These are phyloP conservation scores for Russula compacta DNA, from an alignment of 768 basidiomycete genomes.

Conservation along the genomic window DNA sequence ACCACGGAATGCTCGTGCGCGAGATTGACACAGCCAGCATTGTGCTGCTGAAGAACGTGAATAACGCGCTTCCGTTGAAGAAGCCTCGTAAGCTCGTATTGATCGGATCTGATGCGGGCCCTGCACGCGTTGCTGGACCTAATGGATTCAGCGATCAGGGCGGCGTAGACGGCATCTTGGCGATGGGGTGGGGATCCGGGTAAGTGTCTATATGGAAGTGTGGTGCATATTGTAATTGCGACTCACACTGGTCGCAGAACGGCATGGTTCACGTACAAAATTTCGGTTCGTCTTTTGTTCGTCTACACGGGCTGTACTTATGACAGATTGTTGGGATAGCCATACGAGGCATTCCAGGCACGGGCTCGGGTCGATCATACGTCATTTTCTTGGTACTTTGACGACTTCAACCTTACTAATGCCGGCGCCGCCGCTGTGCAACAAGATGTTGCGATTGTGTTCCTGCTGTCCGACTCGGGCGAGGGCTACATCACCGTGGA, in stretches of 20 bases:
- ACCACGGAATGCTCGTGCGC: slow-evolving; percentile 59
- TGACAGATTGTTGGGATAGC: slow-evolving; percentile 30
- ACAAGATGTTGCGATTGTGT: slow-evolving; percentile 44
- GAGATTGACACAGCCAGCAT: slow-evolving; percentile 67
- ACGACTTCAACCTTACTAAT: slow-evolving; percentile 53
- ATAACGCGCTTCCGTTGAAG: slow-evolving; percentile 46
- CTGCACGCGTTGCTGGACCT: slow-evolving; percentile 33
- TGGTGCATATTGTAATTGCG: too few relatives aligned
- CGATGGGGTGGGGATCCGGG: slow-evolving; percentile 92
- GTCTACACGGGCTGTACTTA: neutral
- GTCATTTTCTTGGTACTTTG: slow-evolving; percentile 54
- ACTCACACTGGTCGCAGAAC: slow-evolving; percentile 35
- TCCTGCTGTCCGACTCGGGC: slow-evolving; percentile 31
- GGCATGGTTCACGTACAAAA: slow-evolving; percentile 65
- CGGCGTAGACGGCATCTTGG: slow-evolving; percentile 53
- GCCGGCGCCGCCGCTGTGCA: slow-evolving; percentile 37
- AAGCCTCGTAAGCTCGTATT: slow-evolving; percentile 51
- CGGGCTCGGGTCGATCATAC: slow-evolving; percentile 62
- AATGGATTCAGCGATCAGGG: slow-evolving; percentile 39
- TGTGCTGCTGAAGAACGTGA: slow-evolving; percentile 67
- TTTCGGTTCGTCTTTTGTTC: slow-evolving; percentile 42
- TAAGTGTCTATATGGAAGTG: neutral
- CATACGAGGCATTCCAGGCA: slow-evolving; percentile 71
- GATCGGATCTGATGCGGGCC: slow-evolving; percentile 48
- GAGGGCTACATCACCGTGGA: slow-evolving; percentile 49